Conservation (phyloP, 1,284 basidiomycete species). For the Cystobasidium sp. region DNA sequence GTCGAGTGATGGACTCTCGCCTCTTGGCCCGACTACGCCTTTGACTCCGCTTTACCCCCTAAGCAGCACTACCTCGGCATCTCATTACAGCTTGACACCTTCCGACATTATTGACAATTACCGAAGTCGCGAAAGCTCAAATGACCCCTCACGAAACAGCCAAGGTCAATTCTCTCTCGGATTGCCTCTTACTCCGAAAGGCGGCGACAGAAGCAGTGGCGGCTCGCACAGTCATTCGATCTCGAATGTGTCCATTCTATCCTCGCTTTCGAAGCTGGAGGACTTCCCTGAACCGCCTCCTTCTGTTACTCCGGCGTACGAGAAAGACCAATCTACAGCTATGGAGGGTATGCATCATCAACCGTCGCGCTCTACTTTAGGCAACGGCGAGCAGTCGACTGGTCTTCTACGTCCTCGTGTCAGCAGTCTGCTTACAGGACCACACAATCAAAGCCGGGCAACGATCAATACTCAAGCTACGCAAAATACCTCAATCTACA, state of each 20-base stretch:
- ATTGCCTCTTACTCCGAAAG: constrained; percentile 7
- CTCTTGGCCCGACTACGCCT: background rate
- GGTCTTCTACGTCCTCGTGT: background rate
- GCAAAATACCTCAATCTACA: constrained; percentile 25
- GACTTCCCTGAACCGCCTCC: constrained; percentile 40
- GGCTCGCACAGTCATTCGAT: constrained; percentile 33
- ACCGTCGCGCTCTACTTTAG: background rate
- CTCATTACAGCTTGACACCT: constrained; percentile 28
- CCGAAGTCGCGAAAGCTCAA: background rate
- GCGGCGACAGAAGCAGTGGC: constrained; percentile 31
- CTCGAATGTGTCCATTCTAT: constrained; percentile 32
- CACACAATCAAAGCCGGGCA: constrained; percentile 16
- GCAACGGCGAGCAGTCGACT: background rate
- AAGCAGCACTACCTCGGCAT: constrained; percentile 6
- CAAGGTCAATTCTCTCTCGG: constrained; percentile 19
- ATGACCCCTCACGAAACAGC: constrained; percentile 5
- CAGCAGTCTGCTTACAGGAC: constrained; percentile 14
- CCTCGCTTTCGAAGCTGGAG: constrained; percentile 16
- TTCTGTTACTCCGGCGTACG: constrained; percentile 9
- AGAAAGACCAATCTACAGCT: constrained; percentile 17
- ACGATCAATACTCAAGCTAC: constrained; percentile 23
- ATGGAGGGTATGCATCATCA: constrained; percentile 6
- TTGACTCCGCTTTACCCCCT: background rate
- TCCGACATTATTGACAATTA: constrained; percentile 28
- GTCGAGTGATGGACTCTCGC: background rate